Evolutionary conservation across 2,329 filamentous ascomycete species (phyloP).

Genomic region (Apiospora koreana): DNA sequence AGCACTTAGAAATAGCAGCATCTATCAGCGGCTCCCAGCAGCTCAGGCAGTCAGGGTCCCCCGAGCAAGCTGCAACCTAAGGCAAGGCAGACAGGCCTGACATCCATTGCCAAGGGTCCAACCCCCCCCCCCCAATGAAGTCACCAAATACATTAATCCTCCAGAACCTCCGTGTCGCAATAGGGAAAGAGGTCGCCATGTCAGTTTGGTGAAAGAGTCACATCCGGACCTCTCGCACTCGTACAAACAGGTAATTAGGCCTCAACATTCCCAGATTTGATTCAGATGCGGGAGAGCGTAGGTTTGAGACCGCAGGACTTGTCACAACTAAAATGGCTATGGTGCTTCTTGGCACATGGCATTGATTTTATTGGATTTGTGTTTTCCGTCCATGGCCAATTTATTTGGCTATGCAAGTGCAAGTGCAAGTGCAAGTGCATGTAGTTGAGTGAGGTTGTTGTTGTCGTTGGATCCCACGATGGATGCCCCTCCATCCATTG

Average conservation of each 20-base stretch:
- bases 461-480: too few species aligned
- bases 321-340: neutral
- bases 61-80: too few species aligned
- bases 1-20: neutral
- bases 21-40: too few species aligned
- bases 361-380: neutral
- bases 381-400: neutral
- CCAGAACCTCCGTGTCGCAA: neutral
- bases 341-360: neutral
- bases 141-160: neutral
- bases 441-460: too few species aligned
- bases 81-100: neutral
- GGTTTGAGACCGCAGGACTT: conserved; percentile 1
- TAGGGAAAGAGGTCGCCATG: neutral
- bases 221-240: neutral
- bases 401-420: too few species aligned
- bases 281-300: neutral
- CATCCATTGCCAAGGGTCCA: neutral
- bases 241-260: neutral
- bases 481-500: too few species aligned
- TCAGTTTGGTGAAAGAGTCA: neutral
- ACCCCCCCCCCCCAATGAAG: neutral
- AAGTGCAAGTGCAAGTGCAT: too few species aligned
- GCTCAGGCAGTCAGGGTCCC: neutral
- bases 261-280: neutral